Base-by-base conservation (phyloP, 2,329 filamentous ascomycete species). In the Lomentospora prolificans region DNA sequence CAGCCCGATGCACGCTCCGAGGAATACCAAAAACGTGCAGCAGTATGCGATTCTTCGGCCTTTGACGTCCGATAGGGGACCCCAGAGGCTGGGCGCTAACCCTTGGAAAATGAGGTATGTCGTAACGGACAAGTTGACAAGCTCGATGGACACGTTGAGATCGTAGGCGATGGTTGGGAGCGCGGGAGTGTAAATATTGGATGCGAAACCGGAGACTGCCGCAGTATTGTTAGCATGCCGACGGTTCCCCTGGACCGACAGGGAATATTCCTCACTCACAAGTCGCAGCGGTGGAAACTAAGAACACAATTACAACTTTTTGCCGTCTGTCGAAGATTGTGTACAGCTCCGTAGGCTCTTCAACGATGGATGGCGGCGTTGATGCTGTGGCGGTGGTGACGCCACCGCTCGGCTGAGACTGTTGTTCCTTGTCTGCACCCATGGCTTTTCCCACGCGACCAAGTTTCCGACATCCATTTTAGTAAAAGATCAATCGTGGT, bases 281-380 rank as follows among this genome's bases (percentile, higher is more conserved):
- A 1, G 77, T 79, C 24, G 77, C 76, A 1, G 76, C 77, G 7
- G 70, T 70, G 0, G 77, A 77, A 5, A 75, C 72, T 5, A 78
- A 64, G 3, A 70, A 57, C 0, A 79, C 67, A 25, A 80, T 75
- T 0, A 79, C 19, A 2, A 68, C 66, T 58, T 75, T 77, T 61
- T 80, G 77, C 4, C 69, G 64, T 31, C 65, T 69, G 60, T 78
- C 75, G 25, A 79, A 80, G 24, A 80, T 76, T 60, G 69, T 79
- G 59, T 74, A 75, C 0, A 74, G 75, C 44, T 66, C 64, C 12
- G 17, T 22, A n/a, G 44, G 22, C 44, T 48, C 44, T n/a, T 17
- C 22, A 44, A 60, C 58, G 1, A 58, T 50, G 5, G 24, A 52
- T n/a, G 22, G 27, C 10, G 30, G 7, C 33, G 52, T 17, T 4